Percentiles rank a stretch among this genome's conserved stretches.
phyloP scores from a whole-genome alignment of 2,329 filamentous ascomycete genomes.

The Ustilaginoidea virens region DNA sequence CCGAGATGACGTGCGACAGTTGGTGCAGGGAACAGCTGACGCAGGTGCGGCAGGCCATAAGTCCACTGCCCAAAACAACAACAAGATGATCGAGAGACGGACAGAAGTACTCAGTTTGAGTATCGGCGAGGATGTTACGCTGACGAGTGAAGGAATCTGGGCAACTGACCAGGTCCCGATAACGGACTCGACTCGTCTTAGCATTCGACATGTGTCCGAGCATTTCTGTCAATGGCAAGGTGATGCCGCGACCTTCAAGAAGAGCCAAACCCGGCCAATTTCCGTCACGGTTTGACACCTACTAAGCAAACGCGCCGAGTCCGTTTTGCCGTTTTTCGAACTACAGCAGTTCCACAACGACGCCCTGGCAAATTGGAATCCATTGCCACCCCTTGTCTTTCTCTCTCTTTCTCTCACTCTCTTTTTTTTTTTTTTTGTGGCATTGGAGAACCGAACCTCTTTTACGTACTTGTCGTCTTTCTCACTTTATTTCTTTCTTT shows the following conservation, averaged over 20 bases:
- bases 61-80: slow-evolving; percentile 4
- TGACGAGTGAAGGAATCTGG: slow-evolving; percentile 24
- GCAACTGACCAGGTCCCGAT: slow-evolving; percentile 2
- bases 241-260: neutral
- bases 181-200: neutral
- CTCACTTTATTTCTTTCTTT: no score
- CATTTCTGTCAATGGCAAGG: neutral
- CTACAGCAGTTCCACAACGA: no score
- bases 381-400: no score
- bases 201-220: slow-evolving; percentile 2
- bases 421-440: no score
- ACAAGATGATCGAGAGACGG: slow-evolving; percentile 4
- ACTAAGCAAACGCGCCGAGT: no score
- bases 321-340: no score
- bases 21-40: slow-evolving; percentile 9
- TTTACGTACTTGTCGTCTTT: no score
- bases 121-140: slow-evolving; percentile 25
- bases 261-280: neutral
- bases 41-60: neutral
- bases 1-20: slow-evolving; percentile 27
- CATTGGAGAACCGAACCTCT: no score
- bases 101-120: slow-evolving; percentile 27
- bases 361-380: no score
- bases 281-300: slow-evolving; percentile 1
- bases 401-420: no score